Evolutionary conservation across 2,329 filamentous ascomycete genomes (phyloP), one percentile per base, ranked within the genome.

Genomic region (Fusarium piperis): DNA sequence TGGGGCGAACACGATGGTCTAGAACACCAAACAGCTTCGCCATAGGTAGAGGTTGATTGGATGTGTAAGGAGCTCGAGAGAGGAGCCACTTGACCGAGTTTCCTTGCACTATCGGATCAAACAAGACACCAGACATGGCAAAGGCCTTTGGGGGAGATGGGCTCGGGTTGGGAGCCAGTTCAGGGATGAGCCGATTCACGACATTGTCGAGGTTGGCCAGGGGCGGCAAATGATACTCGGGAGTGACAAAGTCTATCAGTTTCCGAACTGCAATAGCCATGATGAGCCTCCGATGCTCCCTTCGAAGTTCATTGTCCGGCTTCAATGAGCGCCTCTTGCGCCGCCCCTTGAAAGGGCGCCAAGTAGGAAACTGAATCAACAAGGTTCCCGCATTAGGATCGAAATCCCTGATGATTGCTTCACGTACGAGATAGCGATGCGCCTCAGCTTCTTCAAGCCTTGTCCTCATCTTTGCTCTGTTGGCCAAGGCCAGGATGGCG

Each of bases 401-500:
- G 23, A 87, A 84, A 18, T 84, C 81, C 53, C 82, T 82, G 5
- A 88, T 80, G 15, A 89, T 79, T 3, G 81, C 77, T 44, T 85
- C 83, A 35, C 81, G 78, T 16, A 81, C 61, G n/a, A 94, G 83
- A 8, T 92, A 81, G 9, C 83, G 76, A 20, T 88, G 81, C 0
- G 90, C 91, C 63, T 88, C 82, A 2, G 82, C 80, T 36, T 88
- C 87, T 56, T 88, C 82, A 2, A 78, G 73, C 4, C 80, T 74
- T 0, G 83, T 81, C 8, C 83, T 85, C 13, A 73, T 74, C 51
- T 86, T 83, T 32, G 88, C 87, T 33, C 85, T 85, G 16, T 83
- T 78, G 1, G 91, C 85, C 57, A 97, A 81, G 0, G 82, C 80
- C 2, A 95, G 80, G 6, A 98, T 85, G 0, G 89, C 85, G 0